These are phyloP conservation scores for Penicillium coffeae DNA, from an alignment of 495 filamentous ascomycete species.

Conservation along the genomic window DNA sequence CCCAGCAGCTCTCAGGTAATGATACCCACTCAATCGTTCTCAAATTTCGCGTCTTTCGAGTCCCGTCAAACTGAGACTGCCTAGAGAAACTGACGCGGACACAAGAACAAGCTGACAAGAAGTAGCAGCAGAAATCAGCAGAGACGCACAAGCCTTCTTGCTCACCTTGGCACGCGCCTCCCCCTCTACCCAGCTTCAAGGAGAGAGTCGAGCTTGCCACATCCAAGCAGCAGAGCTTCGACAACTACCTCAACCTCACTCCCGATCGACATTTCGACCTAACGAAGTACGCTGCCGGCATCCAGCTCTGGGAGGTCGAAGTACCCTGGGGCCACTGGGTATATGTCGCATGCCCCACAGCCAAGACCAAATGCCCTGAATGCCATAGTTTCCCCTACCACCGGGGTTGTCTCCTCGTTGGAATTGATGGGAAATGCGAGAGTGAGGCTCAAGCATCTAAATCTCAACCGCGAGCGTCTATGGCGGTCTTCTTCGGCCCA, in stretches of 20 bases:
- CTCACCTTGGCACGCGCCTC: no score
- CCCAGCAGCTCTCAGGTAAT: no score
- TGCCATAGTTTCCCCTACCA: constrained; percentile 10
- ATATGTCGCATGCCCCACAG: constrained; percentile 7
- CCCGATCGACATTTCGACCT: background rate
- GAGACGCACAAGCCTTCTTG: no score
- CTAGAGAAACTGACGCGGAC: no score
- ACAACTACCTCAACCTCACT: background rate
- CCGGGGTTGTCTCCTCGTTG: constrained; percentile 11
- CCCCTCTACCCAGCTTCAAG: no score
- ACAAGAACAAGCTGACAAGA: no score
- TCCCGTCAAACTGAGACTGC: no score
- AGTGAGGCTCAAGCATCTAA: background rate
- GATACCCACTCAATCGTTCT: no score
- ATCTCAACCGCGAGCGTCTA: background rate
- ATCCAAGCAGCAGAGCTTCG: background rate
- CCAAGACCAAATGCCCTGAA: constrained; percentile 6
- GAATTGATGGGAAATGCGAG: constrained; percentile 6
- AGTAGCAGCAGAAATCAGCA: no score
- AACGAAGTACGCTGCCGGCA: background rate
- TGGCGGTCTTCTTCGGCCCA: constrained; percentile 13
- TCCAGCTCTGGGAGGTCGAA: constrained; percentile 7
- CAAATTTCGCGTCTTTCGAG: no score
- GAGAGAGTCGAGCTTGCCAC: background rate
- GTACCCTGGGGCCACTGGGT: constrained; percentile 8